Evolutionary conservation across 73 alveolate genomes (phyloP).

Genomic region (Paramecium tetraurelia): DNA sequence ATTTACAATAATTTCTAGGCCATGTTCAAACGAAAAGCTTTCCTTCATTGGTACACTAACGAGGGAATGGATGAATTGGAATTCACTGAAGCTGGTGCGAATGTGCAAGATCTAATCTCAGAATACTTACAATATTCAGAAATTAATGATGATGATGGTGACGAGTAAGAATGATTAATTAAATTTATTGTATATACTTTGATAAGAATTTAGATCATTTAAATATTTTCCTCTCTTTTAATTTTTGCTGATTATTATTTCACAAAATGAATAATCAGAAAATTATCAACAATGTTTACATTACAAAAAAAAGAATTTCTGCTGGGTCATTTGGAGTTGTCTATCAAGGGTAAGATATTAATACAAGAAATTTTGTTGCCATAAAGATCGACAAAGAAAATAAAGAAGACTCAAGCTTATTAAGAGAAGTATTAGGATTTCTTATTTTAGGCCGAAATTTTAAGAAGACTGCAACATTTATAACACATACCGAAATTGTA

Average conservation of each 20-base stretch:
- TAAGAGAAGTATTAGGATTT: background rate
- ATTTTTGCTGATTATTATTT: background rate
- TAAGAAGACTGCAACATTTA: conserved; percentile 6
- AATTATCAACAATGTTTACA: conserved; percentile 26
- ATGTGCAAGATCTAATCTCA: conserved; percentile 73
- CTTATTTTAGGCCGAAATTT: conserved; percentile 38
- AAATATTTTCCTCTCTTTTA: background rate
- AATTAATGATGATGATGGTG: conserved; percentile 80
- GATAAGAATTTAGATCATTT: background rate
- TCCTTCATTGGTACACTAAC: conserved; percentile 61
- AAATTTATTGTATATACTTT: background rate
- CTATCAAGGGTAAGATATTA: conserved; percentile 66
- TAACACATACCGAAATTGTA: conserved; percentile 23
- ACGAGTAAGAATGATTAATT: background rate
- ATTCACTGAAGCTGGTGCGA: conserved; percentile 69
- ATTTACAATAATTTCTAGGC: conserved; percentile 59
- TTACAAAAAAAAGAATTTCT: conserved; percentile 69
- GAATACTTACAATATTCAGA: conserved; percentile 84
- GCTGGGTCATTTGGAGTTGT: conserved; percentile 91
- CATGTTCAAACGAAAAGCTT: conserved; percentile 71
- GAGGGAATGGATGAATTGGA: conserved; percentile 77
- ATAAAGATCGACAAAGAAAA: background rate
- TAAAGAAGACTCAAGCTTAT: background rate
- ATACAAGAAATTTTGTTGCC: background rate
- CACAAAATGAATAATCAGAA: background rate